These are phyloP conservation scores for Waitea zeae DNA, from an alignment of 1,284 basidiomycete genomes.

Conservation along the genomic window DNA sequence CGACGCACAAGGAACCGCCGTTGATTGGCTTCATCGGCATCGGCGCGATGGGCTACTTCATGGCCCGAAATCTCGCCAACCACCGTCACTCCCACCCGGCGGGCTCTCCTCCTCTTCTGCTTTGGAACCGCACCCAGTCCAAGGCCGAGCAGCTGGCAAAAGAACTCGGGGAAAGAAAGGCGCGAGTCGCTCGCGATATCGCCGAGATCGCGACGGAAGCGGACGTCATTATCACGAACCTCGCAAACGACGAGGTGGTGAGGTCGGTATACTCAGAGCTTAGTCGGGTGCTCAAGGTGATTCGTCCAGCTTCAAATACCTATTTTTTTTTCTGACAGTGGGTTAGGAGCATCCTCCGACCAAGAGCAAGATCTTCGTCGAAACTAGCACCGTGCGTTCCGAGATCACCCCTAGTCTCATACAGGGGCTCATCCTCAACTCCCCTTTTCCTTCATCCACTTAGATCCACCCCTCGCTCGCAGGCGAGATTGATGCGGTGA, in stretches of 20 bases:
- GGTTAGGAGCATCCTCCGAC: conserved; percentile 22
- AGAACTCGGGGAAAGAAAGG: conserved; percentile 31
- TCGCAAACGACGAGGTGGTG: conserved; percentile 62
- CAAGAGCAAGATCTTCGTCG: conserved; percentile 60
- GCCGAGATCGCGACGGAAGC: conserved; percentile 46
- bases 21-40: conserved; percentile 49
- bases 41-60: conserved; percentile 53
- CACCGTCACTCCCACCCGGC: conserved; percentile 20
- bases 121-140: conserved; percentile 49
- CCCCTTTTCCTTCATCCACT: conserved; percentile 5
- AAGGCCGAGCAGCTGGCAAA: conserved; percentile 41
- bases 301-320: conserved; percentile 4
- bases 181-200: conserved; percentile 33
- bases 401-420: neutral
- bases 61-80: conserved; percentile 62
- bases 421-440: neutral
- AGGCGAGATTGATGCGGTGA: conserved; percentile 54
- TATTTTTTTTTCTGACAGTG: neutral
- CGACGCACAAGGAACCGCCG: conserved; percentile 15
- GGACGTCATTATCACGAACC: conserved; percentile 68
- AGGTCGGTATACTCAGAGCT: conserved; percentile 51
- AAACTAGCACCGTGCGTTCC: conserved; percentile 54
- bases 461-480: conserved; percentile 59
- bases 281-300: conserved; percentile 33
- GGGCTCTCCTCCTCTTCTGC: conserved; percentile 25